A percentile compares a stretch with the other conserved stretches of the same genome.
Evolutionary conservation across 169 alveolate genomes (phyloP).

Genomic region (Plasmodium fragile): DNA sequence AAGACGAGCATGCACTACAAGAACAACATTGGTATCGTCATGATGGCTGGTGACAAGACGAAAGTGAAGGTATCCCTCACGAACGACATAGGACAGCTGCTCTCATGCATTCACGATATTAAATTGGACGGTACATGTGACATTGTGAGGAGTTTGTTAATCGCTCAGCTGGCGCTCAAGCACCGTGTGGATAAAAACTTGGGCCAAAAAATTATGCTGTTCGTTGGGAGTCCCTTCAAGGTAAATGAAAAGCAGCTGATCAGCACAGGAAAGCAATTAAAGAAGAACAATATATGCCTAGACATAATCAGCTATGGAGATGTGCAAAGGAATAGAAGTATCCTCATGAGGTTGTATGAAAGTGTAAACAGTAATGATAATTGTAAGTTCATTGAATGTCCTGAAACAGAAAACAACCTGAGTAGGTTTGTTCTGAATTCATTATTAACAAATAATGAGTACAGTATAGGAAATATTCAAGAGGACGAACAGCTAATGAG

Average conservation of each 20-base stretch:
- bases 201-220: constrained; percentile 95
- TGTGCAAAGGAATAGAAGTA: constrained; percentile 86
- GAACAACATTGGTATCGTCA: constrained; percentile 94
- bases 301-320: constrained; percentile 93
- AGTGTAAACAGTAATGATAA: constrained; percentile 88
- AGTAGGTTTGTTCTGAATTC: constrained; percentile 47
- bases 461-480: constrained; percentile 20
- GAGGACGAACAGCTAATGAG: constrained; percentile 42
- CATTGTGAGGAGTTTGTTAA: constrained; percentile 91
- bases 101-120: constrained; percentile 88
- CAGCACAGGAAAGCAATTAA: constrained; percentile 92
- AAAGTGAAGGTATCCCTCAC: constrained; percentile 94
- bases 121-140: constrained; percentile 92
- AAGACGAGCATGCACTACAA: constrained; percentile 93
- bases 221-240: constrained; percentile 96
- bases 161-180: constrained; percentile 96
- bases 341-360: constrained; percentile 87
- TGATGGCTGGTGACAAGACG: constrained; percentile 96
- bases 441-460: constrained; percentile 21
- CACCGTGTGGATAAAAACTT: constrained; percentile 96
- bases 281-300: constrained; percentile 94
- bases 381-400: constrained; percentile 89
- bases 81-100: constrained; percentile 92
- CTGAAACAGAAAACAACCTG: constrained; percentile 80
- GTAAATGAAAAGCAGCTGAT: constrained; percentile 58